Conservation (phyloP, 1,284 basidiomycete genomes). For the Boletus sp. region DNA sequence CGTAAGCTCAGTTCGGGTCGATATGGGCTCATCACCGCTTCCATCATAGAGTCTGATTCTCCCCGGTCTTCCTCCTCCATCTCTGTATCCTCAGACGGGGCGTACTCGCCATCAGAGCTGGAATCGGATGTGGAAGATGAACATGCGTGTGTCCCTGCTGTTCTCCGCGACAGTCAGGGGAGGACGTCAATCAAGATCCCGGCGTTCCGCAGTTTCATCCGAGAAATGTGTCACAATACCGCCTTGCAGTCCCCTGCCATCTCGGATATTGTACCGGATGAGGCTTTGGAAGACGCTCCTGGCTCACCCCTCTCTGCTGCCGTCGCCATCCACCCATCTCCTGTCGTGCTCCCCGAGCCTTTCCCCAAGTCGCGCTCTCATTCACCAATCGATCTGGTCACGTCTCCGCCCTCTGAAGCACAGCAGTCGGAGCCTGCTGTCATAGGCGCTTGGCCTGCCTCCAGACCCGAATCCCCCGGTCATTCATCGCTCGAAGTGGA, state of each 20-base stretch:
- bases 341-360: constrained; percentile 17
- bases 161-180: constrained; percentile 18
- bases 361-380: constrained; percentile 33
- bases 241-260: constrained; percentile 9
- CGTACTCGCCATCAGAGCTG: constrained; percentile 34
- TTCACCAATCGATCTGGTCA: constrained; percentile 49
- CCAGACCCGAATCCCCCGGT: constrained; percentile 26
- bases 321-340: constrained; percentile 17
- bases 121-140: constrained; percentile 60
- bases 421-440: constrained; percentile 29
- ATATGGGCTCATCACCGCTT: constrained; percentile 51
- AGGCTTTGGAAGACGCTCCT: constrained; percentile 10
- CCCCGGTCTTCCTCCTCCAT: constrained; percentile 35
- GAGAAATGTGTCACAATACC: constrained; percentile 26
- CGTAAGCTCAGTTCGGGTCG: constrained; percentile 38
- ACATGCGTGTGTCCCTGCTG: constrained; percentile 15
- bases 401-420: constrained; percentile 21
- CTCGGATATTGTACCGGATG: constrained; percentile 11
- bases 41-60: constrained; percentile 33
- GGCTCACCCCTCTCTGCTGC: constrained; percentile 18
- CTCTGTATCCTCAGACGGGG: constrained; percentile 33
- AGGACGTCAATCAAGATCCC: constrained; percentile 29
- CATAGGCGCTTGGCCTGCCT: constrained; percentile 35
- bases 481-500: constrained; percentile 17
- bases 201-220: constrained; percentile 31